These are phyloP conservation scores for Phyllosticta citribraziliensis DNA, from an alignment of 2,329 filamentous ascomycete species.

Conservation along the genomic window DNA sequence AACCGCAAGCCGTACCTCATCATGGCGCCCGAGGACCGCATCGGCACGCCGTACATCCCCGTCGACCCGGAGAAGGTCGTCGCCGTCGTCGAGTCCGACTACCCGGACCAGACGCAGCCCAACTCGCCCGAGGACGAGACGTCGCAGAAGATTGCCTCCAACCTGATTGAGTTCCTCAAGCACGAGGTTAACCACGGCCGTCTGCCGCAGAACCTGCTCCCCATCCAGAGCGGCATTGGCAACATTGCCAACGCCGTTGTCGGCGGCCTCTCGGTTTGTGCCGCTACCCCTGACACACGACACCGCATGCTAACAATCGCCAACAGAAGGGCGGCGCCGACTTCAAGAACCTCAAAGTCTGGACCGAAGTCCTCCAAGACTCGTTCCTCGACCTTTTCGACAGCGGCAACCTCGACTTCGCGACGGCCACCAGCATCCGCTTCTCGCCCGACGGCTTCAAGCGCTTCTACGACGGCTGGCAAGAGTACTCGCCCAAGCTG, in stretches of 20 bases:
- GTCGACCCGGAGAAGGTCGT: constrained; percentile 78
- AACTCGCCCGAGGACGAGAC: constrained; percentile 67
- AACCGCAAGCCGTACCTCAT: constrained; percentile 75
- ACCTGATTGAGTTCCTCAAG: constrained; percentile 78
- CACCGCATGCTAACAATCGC: constrained; percentile 5
- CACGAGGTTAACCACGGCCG: constrained; percentile 74
- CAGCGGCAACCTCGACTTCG: constrained; percentile 77
- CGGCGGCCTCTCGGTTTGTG: constrained; percentile 56
- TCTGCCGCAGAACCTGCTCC: constrained; percentile 65
- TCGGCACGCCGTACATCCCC: constrained; percentile 72
- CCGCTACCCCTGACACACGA: not conserved
- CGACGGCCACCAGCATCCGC: constrained; percentile 79
- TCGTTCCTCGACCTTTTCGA: constrained; percentile 91
- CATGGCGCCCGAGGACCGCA: constrained; percentile 76
- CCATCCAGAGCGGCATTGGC: constrained; percentile 79
- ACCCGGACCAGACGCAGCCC: constrained; percentile 64
- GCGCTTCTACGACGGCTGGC: constrained; percentile 82
- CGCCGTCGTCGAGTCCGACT: constrained; percentile 75
- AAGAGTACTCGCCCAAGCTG: constrained; percentile 68
- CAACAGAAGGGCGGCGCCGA: constrained; percentile 52
- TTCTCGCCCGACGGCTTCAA: constrained; percentile 88
- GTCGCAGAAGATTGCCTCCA: constrained; percentile 62
- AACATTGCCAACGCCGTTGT: constrained; percentile 92
- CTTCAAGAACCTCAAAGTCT: constrained; percentile 81
- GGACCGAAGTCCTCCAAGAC: constrained; percentile 90